A percentile compares a stretch with the other conserved stretches of the same genome.
Conservation (phyloP, 164 flowering plant genomes). For the Magnolia officinalis region DNA sequence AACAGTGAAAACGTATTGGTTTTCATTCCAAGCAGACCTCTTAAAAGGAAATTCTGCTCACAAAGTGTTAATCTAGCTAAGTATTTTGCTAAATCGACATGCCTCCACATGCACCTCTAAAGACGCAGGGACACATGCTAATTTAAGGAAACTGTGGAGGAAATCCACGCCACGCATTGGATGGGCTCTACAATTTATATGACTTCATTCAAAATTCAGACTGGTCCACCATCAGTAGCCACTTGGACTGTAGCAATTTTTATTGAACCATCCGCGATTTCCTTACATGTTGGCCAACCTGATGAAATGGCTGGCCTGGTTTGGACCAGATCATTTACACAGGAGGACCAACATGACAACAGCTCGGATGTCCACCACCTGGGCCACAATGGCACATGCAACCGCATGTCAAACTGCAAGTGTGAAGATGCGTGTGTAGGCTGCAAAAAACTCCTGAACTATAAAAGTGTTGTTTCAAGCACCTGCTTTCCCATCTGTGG, state of each 20-base stretch:
- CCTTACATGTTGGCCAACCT: neutral
- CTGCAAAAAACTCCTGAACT: neutral
- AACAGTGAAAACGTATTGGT: neutral
- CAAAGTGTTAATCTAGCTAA: neutral
- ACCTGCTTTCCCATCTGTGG: conserved; percentile 99
- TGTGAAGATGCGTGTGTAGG: neutral
- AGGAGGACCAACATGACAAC: neutral
- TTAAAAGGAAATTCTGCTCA: neutral
- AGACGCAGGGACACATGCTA: neutral
- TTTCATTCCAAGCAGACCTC: neutral
- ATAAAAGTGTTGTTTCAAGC: neutral
- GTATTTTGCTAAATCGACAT: neutral
- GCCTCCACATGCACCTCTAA: neutral
- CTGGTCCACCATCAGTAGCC: neutral
- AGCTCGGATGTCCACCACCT: too few species aligned
- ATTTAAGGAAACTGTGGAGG: neutral
- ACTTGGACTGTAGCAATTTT: neutral
- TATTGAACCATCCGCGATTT: neutral
- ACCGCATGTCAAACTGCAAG: neutral
- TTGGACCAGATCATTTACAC: neutral
- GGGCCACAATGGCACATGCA: too few species aligned
- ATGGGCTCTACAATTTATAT: neutral
- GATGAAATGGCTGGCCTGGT: neutral
- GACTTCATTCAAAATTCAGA: too few species aligned
- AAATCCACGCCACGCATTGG: neutral